Base-by-base conservation (phyloP, 192 early-diverging fungal species). In the Backusella liffmaniae region DNA sequence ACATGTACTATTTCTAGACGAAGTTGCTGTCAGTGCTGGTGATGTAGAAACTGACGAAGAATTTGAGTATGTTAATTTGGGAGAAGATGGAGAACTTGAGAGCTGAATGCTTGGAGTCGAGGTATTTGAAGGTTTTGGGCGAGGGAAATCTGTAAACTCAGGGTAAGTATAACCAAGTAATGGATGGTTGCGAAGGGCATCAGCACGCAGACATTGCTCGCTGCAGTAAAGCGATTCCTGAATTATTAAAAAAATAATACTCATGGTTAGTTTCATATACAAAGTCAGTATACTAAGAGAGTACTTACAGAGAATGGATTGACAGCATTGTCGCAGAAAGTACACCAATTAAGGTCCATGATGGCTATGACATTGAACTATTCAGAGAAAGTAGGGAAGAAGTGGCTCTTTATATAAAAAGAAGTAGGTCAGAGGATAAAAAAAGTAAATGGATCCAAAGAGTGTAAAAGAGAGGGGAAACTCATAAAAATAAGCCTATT, bases 321-420 rank as follows among this genome's bases (percentile, higher is more conserved):
- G 59, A 81, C 77, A 32, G 80, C 80, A 56, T 69, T 81, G 41
- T 81, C 80, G 39, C 80, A 81, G 3, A 56, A 66, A 65, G 73
- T 73, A 75, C 80, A 81, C 80, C 80, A 81, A 30, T 81, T 77
- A 16, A 81, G 51, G 67, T 81, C 70, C 80, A 81, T 81, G n/a
- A 62, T 74, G 69, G 32, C 34, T 35, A 42, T 62, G 39, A 23
- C 29, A 35, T 67, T 72, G 59, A 41, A 26, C 30, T 32, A 18
- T 21, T 35, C 21, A 34, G 44, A 35, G 8, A 21, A 59, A 66
- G 5, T 18, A 62, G 9, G 51, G 18, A 51, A 62, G 2, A 46
- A 6, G 29, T 18, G 37, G 36, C 34, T 39, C 65, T 36, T 42
- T 59, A 76, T 30, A 26, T 18, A 37, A 34, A 30, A 42, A 13